Evolutionary conservation across 345 rosid species (phyloP).

Genomic region (Gossypium raimondii): DNA sequence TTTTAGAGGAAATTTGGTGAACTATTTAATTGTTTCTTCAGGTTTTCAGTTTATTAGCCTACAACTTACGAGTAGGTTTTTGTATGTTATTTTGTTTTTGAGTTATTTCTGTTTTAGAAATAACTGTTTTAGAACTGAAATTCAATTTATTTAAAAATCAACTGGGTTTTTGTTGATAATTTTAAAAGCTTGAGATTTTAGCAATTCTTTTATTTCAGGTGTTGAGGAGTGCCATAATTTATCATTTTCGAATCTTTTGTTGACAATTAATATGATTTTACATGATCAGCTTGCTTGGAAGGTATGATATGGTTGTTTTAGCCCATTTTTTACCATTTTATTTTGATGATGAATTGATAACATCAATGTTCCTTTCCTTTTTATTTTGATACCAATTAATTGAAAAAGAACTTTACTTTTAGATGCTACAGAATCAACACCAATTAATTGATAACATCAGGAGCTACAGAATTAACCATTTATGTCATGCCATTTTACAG

Average conservation of each 20-base stretch:
- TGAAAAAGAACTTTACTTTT: neutral
- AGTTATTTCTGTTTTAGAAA: constrained; percentile 8
- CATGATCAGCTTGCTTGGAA: constrained; percentile 3
- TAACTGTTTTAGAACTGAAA: constrained; percentile 19
- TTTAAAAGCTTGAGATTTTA: neutral
- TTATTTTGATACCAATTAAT: neutral
- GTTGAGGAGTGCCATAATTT: neutral
- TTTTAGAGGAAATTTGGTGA: neutral
- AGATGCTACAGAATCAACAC: too few species aligned
- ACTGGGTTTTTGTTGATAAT: constrained; percentile 14
- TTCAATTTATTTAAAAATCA: constrained; percentile 12
- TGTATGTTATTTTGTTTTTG: neutral
- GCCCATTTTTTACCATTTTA: neutral
- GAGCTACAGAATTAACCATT: constrained; percentile 12
- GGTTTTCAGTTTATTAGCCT: neutral
- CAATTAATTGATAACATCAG: neutral
- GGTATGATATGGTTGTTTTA: neutral
- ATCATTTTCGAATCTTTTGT: neutral
- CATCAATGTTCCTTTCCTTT: neutral
- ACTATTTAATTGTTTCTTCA: neutral
- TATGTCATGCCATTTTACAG: constrained; percentile 29
- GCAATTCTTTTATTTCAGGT: neutral
- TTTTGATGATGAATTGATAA: neutral
- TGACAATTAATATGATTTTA: neutral
- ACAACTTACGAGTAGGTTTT: neutral